Conservation (phyloP, 441 rosid species). For the Codiaeum variegatum region DNA sequence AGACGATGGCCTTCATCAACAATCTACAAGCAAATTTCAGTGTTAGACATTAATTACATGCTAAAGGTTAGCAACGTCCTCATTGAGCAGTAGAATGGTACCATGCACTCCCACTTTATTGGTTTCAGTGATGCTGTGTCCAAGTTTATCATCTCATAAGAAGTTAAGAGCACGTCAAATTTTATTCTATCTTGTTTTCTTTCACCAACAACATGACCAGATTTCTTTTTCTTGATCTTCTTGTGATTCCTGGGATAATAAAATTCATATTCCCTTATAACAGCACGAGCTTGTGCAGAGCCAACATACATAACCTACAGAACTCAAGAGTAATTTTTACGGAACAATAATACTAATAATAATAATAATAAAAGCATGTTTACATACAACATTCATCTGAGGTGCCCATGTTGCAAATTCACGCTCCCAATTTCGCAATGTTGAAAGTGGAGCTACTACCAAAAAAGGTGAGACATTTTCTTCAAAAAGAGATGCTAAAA, state of each 20-base stretch:
- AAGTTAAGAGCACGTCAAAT: slow-evolving; percentile 94
- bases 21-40: slow-evolving; percentile 53
- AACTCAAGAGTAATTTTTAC: slow-evolving; percentile 14
- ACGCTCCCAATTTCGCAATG: slow-evolving; percentile 96
- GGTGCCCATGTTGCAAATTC: slow-evolving; percentile 99
- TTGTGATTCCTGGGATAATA: slow-evolving; percentile 67
- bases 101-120: slow-evolving; percentile 98
- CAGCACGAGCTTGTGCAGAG: slow-evolving; percentile 74
- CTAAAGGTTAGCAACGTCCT: slow-evolving; percentile 17
- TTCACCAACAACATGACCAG: slow-evolving; percentile 68
- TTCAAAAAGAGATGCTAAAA: slow-evolving; percentile 85
- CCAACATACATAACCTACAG: slow-evolving; percentile 96
- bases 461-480: slow-evolving; percentile 67
- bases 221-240: slow-evolving; percentile 85
- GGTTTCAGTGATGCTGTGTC: slow-evolving; percentile 81
- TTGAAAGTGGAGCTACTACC: slow-evolving; percentile 98
- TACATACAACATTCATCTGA: slow-evolving; percentile 93
- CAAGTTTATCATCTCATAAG: slow-evolving; percentile 97
- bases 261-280: slow-evolving; percentile 92
- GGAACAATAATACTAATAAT: neutral
- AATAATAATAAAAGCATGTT: neutral
- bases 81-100: slow-evolving; percentile 32
- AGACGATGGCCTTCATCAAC: slow-evolving; percentile 99
- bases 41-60: slow-evolving; percentile 23
- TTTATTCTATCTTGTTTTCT: slow-evolving; percentile 92